Percentiles rank a stretch among this genome's conserved stretches.
Conservation (phyloP, 306 rosid genomes). For the Sophora flavescens region DNA sequence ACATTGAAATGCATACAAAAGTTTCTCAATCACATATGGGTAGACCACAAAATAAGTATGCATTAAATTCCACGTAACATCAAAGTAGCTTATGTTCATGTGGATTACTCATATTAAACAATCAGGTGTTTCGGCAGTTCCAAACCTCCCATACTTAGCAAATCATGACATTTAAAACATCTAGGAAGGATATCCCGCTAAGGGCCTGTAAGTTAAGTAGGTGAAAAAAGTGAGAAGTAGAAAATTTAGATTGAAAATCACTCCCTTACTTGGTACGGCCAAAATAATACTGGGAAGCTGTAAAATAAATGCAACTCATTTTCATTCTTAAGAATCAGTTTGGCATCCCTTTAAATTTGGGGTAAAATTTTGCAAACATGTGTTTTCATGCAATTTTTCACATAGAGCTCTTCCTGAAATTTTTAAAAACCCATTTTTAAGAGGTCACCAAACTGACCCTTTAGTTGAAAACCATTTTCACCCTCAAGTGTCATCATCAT, state of each 20-base stretch:
- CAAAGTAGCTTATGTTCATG: background rate
- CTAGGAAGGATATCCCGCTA: background rate
- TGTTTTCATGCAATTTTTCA: background rate
- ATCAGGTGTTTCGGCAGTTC: slow-evolving; percentile 11
- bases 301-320: background rate
- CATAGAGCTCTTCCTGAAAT: background rate
- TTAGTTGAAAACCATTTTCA: slow-evolving; percentile 15
- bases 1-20: background rate
- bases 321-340: slow-evolving; percentile 8
- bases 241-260: slow-evolving; percentile 1
- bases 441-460: background rate
- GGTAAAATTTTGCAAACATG: background rate
- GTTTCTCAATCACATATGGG: slow-evolving; percentile 1
- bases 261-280: background rate
- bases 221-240: background rate
- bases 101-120: background rate
- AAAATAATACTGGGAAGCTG: background rate
- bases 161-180: slow-evolving; percentile 22
- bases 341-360: background rate
- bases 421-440: background rate
- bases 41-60: background rate
- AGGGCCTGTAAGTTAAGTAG: background rate
- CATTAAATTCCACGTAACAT: background rate
- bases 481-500: slow-evolving; percentile 11
- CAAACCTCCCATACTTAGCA: background rate